Percentiles rank a stretch among this genome's conserved stretches.
These are phyloP conservation scores for Hyphopichia buzzinii DNA, from an alignment of 1,139 yeast genomes.

Conservation along the genomic window DNA sequence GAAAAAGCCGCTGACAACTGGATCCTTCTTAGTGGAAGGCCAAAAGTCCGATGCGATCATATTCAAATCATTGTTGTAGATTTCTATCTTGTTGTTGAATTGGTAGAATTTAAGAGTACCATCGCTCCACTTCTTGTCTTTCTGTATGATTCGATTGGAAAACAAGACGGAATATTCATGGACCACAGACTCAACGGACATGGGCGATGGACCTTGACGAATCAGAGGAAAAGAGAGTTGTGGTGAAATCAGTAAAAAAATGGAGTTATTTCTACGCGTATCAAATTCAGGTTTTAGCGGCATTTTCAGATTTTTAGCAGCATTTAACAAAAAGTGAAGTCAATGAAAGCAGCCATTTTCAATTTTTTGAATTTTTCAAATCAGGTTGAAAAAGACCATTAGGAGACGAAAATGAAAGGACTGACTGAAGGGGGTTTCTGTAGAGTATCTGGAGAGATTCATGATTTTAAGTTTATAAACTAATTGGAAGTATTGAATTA, in stretches of 20 bases:
- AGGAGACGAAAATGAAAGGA: too few relatives aligned
- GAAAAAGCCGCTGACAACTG: conserved; percentile 11
- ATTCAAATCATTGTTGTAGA: conserved; percentile 36
- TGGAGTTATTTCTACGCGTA: too few relatives aligned
- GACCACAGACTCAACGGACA: conserved; percentile 22
- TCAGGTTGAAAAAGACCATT: too few relatives aligned
- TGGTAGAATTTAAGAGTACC: conserved; percentile 49
- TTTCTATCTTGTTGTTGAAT: conserved; percentile 46
- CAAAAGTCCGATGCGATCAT: conserved; percentile 37
- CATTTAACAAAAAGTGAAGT: background rate
- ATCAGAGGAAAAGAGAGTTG: too few relatives aligned
- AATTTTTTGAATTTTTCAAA: background rate
- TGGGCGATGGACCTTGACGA: too few relatives aligned
- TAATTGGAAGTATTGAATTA: too few relatives aligned
- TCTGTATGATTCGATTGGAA: conserved; percentile 47
- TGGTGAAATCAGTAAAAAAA: too few relatives aligned
- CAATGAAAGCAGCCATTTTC: background rate
- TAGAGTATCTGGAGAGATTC: too few relatives aligned
- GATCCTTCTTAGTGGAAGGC: conserved; percentile 10
- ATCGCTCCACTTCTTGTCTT: conserved; percentile 54
- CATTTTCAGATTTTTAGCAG: background rate
- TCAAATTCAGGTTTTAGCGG: background rate
- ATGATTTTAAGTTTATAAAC: too few relatives aligned
- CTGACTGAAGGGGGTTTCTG: too few relatives aligned
- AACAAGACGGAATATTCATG: conserved; percentile 40